Percentiles rank a stretch among this genome's conserved stretches.
phyloP scores from a whole-genome alignment of 441 rosid species.

The Theobroma grandiflorum region DNA sequence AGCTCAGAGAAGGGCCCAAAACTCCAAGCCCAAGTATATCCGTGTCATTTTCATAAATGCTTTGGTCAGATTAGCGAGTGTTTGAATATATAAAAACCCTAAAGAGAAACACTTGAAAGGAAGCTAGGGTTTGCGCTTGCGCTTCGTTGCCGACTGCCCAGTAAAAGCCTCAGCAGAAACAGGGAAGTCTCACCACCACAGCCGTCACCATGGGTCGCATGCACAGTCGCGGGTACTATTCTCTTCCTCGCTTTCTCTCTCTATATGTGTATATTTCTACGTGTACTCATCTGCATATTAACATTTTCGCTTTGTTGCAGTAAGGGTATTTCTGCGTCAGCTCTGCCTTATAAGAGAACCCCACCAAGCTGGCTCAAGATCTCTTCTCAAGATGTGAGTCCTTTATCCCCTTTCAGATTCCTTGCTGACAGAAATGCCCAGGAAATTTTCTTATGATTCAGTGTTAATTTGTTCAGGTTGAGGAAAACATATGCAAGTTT shows the following conservation, averaged over 20 bases:
- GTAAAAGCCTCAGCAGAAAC: slow-evolving; percentile 8
- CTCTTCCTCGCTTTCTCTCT: not conserved
- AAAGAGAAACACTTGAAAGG: not conserved
- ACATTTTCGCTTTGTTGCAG: slow-evolving; percentile 31
- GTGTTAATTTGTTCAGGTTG: slow-evolving; percentile 43
- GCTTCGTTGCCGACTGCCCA: slow-evolving; percentile 1
- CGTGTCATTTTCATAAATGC: not conserved
- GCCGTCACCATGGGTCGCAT: slow-evolving; percentile 38
- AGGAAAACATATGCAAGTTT: slow-evolving; percentile 70
- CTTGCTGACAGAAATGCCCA: not conserved
- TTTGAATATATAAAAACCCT: not conserved
- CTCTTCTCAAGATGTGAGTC: slow-evolving; percentile 60
- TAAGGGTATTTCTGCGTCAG: slow-evolving; percentile 78
- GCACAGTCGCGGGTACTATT: slow-evolving; percentile 46
- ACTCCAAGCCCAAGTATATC: not conserved
- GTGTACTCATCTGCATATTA: not conserved
- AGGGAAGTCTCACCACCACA: not conserved
- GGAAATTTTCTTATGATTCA: not conserved
- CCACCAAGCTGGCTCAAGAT: slow-evolving; percentile 75
- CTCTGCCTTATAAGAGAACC: slow-evolving; percentile 67
- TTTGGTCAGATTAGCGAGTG: not conserved
- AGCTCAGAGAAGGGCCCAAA: not conserved
- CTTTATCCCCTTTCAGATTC: not conserved
- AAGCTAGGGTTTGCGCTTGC: slow-evolving; percentile 11
- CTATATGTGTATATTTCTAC: not conserved